Base-by-base conservation (phyloP, 108 stramenopile species). In the Nannochloropsis salina region DNA sequence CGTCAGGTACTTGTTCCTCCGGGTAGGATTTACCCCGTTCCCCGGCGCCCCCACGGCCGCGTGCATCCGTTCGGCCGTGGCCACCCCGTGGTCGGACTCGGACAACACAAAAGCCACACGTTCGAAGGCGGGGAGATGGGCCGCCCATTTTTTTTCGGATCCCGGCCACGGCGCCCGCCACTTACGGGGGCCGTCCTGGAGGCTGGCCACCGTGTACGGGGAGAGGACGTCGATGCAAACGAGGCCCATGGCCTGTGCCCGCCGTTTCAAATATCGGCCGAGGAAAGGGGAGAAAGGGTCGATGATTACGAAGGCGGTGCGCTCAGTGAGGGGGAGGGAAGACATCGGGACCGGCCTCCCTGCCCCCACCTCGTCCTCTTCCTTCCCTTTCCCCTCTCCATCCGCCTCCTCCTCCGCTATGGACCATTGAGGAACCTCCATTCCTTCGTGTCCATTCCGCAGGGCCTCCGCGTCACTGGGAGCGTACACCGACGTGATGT, bases 231-330 rank as follows among this genome's bases (percentile, higher is more conserved):
- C 61, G 61, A 74, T 74, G 0, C 61, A 74, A n/a, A 74, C 61
- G 20, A 74, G 61, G 8, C n/a, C n/a, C 20, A 15, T 15, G 61
- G 61, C 61, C n/a, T 74, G 61, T 15, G 61, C 61, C n/a, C n/a
- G 61, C n/a, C n/a, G 15, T 8, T 74, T 74, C 15, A 74, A n/a
- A n/a, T 74, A 74, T 74, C 61, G 61, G 4, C 61, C 61, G 61
- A 74, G 61, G 61, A 74, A 74, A n/a, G 61, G 61, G 15, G 61
- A 74, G 61, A 74, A 74, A 8, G 61, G 61, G 61, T 74, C 61
- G 8, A 74, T 74, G 3, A 74, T 74, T 15, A 74, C 6, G 61
- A 74, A 74, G 61, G 61, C 61, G 20, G 61, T 74, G 20, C 61
- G 61, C 4, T 74, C 61, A 3, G 61, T n/a, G 61, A 74, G 61